These are phyloP conservation scores for Ceratobasidium sp. DNA, from an alignment of 1,284 basidiomycete genomes.

Conservation along the genomic window DNA sequence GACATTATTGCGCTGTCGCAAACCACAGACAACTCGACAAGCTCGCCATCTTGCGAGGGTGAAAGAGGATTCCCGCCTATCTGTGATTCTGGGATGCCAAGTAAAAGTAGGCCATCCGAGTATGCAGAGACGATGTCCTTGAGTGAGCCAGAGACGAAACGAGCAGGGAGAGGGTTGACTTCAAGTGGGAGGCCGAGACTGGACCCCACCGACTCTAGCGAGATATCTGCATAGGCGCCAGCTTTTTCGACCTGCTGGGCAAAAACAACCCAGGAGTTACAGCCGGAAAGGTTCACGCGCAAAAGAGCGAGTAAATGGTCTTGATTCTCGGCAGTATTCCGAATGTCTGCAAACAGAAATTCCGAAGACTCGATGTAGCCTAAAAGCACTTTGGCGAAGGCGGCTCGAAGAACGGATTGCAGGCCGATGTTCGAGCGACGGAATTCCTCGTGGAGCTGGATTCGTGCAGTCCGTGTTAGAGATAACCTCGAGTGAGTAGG, in stretches of 20 bases:
- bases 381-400: conserved; percentile 20
- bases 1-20: conserved; percentile 31
- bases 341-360: conserved; percentile 17
- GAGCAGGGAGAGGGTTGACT: conserved; percentile 16
- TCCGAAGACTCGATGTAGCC: conserved; percentile 33
- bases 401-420: conserved; percentile 19
- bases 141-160: conserved; percentile 7
- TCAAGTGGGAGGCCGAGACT: conserved; percentile 5
- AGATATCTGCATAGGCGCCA: not conserved
- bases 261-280: conserved; percentile 13
- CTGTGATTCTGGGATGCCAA: conserved; percentile 3
- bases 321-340: not conserved
- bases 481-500: conserved; percentile 12
- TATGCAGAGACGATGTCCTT: not conserved
- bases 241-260: conserved; percentile 17
- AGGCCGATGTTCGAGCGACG: conserved; percentile 1
- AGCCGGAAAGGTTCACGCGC: conserved; percentile 1
- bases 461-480: conserved; percentile 6
- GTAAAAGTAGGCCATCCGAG: conserved; percentile 2
- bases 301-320: not conserved
- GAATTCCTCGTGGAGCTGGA: conserved; percentile 8
- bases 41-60: not conserved
- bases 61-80: not conserved
- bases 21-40: conserved; percentile 4
- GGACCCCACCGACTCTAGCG: not conserved